Percentiles rank a stretch among this genome's conserved stretches.
Evolutionary conservation across 768 basidiomycete genomes (phyloP).

Genomic region (Kwoniella sp.): DNA sequence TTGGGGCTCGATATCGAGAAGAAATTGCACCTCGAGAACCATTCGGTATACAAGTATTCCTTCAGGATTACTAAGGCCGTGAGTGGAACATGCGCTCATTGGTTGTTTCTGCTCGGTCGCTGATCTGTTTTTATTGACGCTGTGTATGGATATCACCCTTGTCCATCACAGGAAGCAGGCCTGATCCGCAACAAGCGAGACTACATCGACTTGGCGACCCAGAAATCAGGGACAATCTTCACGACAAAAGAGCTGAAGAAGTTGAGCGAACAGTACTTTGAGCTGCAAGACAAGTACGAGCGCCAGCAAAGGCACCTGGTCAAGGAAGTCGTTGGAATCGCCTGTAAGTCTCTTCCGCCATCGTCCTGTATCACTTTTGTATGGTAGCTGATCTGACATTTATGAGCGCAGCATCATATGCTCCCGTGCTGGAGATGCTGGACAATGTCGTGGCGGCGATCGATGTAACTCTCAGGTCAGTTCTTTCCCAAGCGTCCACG

Average conservation of each 20-base stretch:
- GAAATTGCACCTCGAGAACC: conserved; percentile 94
- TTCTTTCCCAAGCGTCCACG: too few relatives aligned
- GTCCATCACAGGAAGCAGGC: conserved; percentile 77
- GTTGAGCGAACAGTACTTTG: conserved; percentile 71
- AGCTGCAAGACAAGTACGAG: conserved; percentile 69
- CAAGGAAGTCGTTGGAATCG: conserved; percentile 89
- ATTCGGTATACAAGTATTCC: conserved; percentile 83
- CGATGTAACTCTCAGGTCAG: conserved; percentile 85
- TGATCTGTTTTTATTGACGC: too few relatives aligned
- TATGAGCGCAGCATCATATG: conserved; percentile 75
- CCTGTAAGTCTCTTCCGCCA: conserved; percentile 63
- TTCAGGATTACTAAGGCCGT: conserved; percentile 91
- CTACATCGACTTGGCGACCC: conserved; percentile 81
- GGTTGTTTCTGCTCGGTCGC: too few relatives aligned
- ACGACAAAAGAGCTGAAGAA: conserved; percentile 74
- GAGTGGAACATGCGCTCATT: conserved; percentile 54
- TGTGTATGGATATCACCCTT: background rate
- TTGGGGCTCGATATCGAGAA: conserved; percentile 84
- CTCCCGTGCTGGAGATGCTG: conserved; percentile 78
- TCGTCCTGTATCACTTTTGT: background rate
- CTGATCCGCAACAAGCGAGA: conserved; percentile 65
- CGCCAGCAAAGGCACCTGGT: conserved; percentile 79
- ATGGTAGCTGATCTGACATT: background rate
- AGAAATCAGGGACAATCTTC: conserved; percentile 86
- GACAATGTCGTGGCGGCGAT: conserved; percentile 84